These are phyloP conservation scores for Lentinula edodes DNA, from an alignment of 768 basidiomycete genomes.

Conservation along the genomic window DNA sequence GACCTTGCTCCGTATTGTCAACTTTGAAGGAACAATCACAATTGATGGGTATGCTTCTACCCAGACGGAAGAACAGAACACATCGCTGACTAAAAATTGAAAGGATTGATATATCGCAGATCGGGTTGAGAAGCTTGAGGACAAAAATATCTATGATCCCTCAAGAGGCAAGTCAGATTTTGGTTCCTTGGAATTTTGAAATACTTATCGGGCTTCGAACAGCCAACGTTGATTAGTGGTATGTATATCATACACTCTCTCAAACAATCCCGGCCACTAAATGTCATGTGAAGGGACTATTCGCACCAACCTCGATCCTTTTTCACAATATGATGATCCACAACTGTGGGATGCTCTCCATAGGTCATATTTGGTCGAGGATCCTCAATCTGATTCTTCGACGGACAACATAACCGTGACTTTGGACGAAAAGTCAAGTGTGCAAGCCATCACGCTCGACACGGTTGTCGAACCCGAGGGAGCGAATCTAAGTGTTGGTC, in stretches of 20 bases:
- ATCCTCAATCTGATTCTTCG: conserved; percentile 14
- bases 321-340: conserved; percentile 56
- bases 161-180: conserved; percentile 45
- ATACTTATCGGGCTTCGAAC: conserved; percentile 5
- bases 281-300: conserved; percentile 39
- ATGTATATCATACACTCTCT: conserved; percentile 18
- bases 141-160: conserved; percentile 60
- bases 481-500: conserved; percentile 50
- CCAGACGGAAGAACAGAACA: not conserved
- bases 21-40: conserved; percentile 56
- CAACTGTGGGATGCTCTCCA: conserved; percentile 67
- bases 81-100: not conserved
- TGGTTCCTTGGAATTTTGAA: not conserved
- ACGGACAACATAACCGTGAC: not conserved
- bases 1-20: conserved; percentile 63
- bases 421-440: not conserved
- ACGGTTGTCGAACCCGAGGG: conserved; percentile 60
- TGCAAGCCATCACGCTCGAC: conserved; percentile 49
- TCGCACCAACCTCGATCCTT: conserved; percentile 55
- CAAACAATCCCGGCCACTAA: not conserved
- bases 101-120: conserved; percentile 61
- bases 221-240: conserved; percentile 57
- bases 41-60: conserved; percentile 49
- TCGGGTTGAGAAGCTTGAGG: conserved; percentile 62
- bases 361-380: conserved; percentile 40